Base-by-base conservation (phyloP, 2,329 filamentous ascomycete species). In the Scytalidium sp. region DNA sequence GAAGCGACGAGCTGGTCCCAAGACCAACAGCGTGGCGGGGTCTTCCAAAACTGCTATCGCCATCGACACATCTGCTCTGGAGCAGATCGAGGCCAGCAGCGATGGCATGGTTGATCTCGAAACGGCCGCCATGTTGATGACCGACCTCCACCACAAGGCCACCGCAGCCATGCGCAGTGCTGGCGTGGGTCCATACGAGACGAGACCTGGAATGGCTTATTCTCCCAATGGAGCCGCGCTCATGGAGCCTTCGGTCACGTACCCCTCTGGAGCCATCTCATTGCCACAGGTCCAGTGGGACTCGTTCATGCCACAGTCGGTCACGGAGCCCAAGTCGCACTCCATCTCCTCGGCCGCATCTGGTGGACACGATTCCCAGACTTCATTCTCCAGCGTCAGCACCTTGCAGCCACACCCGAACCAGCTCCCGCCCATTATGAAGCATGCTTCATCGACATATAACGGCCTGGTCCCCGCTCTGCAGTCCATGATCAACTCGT, bases 91-190 rank as follows among this genome's bases (percentile, higher is more conserved):
- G 71, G 88, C 87, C 63, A 89, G 85, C 72, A 89, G 85, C 68
- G 93, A 97, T 69, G 87, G 86, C 68, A 87, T 93, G 72, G 92
- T 97, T 66, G 94, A 97, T 69, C 88, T 97, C 65, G 93, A 99
- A 78, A 91, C 93, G 62, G 94, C 94, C 60, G 94, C 94, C 60
- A 97, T 97, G 90, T 83, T 99, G 69, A 95, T 99, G 76, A 94
- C 93, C 67, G 92, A 97, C 74, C 87, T 97, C 67, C 93, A 96
- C 74, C 91, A 97, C 76, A 97, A 97, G 77, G 92, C 85, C 63
- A 93, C 92, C 72, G 85, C 82, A 51, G 77, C 84, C 62, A 90
- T 83, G 71, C 79, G 81, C 50, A 79, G 75, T 57, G 75, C 74
- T 54, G 76, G 74, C 59, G 58, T 65, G 43, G 62, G 60, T 51